Percentiles rank a stretch among this genome's conserved stretches.
Conservation (phyloP, 164 flowering plant species). For the Kingdonia uniflora region DNA sequence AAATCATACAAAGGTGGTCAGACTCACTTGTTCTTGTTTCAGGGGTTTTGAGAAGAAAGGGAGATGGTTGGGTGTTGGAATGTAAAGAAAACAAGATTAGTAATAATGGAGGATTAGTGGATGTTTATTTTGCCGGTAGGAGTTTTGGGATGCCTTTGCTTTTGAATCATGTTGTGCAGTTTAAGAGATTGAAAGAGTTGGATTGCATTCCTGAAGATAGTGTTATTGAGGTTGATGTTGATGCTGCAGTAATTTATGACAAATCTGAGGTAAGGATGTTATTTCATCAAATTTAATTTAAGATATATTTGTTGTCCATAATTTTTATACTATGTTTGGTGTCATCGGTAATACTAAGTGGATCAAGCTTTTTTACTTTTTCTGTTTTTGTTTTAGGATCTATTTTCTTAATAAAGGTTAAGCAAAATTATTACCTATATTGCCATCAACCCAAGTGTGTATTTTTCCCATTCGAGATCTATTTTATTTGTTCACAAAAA, state of each 20-base stretch:
- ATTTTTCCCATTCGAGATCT: too few relatives aligned
- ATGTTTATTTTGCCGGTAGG: constrained; percentile 24
- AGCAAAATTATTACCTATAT: too few relatives aligned
- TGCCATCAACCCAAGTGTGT: too few relatives aligned
- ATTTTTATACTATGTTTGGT: too few relatives aligned
- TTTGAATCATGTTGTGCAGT: constrained; percentile 16
- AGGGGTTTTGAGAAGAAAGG: constrained; percentile 15
- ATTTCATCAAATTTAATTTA: too few relatives aligned
- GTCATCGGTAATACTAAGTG: too few relatives aligned
- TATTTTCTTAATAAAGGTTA: too few relatives aligned
- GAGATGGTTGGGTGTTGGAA: constrained; percentile 15
- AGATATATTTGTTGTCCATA: too few relatives aligned
- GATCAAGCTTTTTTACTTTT: too few relatives aligned
- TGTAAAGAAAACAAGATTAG: constrained; percentile 9
- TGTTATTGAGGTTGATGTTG: not conserved
- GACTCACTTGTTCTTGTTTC: constrained; percentile 10
- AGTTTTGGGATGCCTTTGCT: constrained; percentile 17
- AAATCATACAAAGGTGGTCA: constrained; percentile 7
- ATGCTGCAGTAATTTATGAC: not conserved
- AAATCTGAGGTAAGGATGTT: constrained; percentile 7
- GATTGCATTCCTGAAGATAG: constrained; percentile 11
- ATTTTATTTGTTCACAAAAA: too few relatives aligned
- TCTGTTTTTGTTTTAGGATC: too few relatives aligned
- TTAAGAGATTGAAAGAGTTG: constrained; percentile 14
- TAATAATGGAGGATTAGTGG: constrained; percentile 12